Evolutionary conservation across 306 rosid species (phyloP), one percentile per base, ranked within the genome.

Genomic region (Lagenaria siceraria): DNA sequence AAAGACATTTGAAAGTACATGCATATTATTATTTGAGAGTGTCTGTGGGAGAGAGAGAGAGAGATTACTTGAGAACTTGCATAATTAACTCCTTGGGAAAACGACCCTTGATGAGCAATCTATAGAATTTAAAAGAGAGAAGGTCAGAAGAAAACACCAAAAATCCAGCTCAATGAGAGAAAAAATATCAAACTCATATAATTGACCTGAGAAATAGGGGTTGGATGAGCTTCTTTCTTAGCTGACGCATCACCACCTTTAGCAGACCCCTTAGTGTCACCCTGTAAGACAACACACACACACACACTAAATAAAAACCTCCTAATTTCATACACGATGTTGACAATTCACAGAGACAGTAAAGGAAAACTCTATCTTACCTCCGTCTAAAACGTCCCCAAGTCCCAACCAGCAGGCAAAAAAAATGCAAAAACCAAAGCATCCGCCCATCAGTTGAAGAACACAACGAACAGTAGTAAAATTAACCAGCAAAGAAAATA

Each of bases 181-280:
- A 54, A 31, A 19, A 48, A 81, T 53, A 22, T 10, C 53, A 36
- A 35, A 75, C n/a, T 56, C 52, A 38, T 21, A 48, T 25, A 48
- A 31, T 72, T 55, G 71, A 96, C 99, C 98, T 92, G 99, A 80
- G 90, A 60, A 83, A 81, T 87, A 33, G 90, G 80, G 75, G 80
- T 87, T 69, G 90, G 80, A 81, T 90, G 97, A 85, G 66, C 88
- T 51, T 92, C 97, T 78, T 88, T 92, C 85, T 88, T 92, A 43
- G 85, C 77, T 79, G 98, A 90, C 42, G 89, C 10, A 3, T 96
- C 98, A 78, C 97, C 99, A 79, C 90, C 90, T 84, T 92, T 96
- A 24, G 87, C 91, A 3, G 93, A 87, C 17, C 96, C 98, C 89
- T 90, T 96, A 19, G 99, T 88, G 81, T 96, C 99, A 80, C 97